Percentiles rank a stretch among this genome's conserved stretches.
phyloP scores from a whole-genome alignment of 2,329 filamentous ascomycete genomes.

The Domatiomyces globalis region DNA sequence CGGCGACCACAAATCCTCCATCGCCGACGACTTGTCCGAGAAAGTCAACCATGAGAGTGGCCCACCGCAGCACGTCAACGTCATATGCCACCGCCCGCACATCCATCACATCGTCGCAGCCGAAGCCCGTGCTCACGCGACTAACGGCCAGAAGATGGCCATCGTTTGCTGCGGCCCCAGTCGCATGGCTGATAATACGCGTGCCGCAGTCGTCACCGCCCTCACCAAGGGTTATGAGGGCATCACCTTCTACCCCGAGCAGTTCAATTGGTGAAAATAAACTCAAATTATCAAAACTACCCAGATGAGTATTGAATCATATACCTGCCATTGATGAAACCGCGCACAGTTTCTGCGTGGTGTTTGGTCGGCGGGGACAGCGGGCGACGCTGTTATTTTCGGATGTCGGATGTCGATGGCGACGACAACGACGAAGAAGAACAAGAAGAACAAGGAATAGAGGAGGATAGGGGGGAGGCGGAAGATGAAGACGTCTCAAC shows the following conservation, averaged over 20 bases:
- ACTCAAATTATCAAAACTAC: too few relatives aligned
- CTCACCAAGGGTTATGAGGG: slow-evolving; percentile 21
- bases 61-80: slow-evolving; percentile 6
- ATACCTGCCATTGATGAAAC: too few relatives aligned
- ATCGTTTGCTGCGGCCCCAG: slow-evolving; percentile 33
- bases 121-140: slow-evolving; percentile 7
- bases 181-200: slow-evolving; percentile 32
- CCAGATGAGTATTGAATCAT: too few relatives aligned
- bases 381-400: too few relatives aligned
- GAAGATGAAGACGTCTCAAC: too few relatives aligned
- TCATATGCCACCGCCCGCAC: slow-evolving; percentile 23
- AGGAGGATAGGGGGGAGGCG: too few relatives aligned
- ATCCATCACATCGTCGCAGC: slow-evolving; percentile 18
- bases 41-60: not conserved
- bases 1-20: slow-evolving; percentile 9
- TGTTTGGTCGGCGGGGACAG: too few relatives aligned
- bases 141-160: slow-evolving; percentile 14
- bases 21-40: slow-evolving; percentile 27
- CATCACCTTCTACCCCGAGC: slow-evolving; percentile 35
- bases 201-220: slow-evolving; percentile 26
- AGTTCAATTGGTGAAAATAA: slow-evolving; percentile 22
- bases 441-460: too few relatives aligned
- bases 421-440: too few relatives aligned
- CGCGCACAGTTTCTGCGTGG: too few relatives aligned
- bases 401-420: too few relatives aligned